Conservation (phyloP, 179 eudicot species). For the Silene vulgaris region DNA sequence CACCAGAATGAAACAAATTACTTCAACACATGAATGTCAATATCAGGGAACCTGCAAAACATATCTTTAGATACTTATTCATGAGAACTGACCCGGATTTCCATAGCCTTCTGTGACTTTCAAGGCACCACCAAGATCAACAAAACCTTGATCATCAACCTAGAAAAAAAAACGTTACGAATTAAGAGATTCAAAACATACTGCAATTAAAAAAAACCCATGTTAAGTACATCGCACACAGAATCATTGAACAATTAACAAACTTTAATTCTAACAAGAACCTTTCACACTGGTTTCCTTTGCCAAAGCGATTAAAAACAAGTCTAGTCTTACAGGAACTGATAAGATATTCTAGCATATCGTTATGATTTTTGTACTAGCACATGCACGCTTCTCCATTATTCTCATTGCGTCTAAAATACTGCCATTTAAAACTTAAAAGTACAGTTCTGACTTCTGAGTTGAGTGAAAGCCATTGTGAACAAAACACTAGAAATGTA, state of each 20-base stretch:
- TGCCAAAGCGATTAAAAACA: neutral
- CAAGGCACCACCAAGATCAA: conserved; percentile 56
- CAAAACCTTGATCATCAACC: conserved; percentile 51
- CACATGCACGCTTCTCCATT: too few relatives aligned
- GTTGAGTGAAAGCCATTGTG: neutral
- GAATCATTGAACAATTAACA: neutral
- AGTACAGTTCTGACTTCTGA: neutral
- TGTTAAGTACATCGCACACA: neutral
- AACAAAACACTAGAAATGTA: neutral
- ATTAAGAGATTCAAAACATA: neutral
- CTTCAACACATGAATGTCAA: too few relatives aligned
- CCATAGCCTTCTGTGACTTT: conserved; percentile 55
- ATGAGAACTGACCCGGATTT: conserved; percentile 33
- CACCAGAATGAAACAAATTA: too few relatives aligned
- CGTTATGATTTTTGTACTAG: too few relatives aligned
- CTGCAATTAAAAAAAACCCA: neutral
- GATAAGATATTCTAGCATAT: neutral
- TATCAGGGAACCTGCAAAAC: neutral
- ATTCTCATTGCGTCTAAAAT: too few relatives aligned
- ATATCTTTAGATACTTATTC: neutral
- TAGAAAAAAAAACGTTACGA: conserved; percentile 10
- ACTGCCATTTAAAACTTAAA: too few relatives aligned
- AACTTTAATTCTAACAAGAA: neutral
- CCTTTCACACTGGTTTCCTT: conserved; percentile 7
- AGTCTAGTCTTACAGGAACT: neutral